Evolutionary conservation across 352 stramenopile species (phyloP).

Genomic region (Phytopythium aichiense): DNA sequence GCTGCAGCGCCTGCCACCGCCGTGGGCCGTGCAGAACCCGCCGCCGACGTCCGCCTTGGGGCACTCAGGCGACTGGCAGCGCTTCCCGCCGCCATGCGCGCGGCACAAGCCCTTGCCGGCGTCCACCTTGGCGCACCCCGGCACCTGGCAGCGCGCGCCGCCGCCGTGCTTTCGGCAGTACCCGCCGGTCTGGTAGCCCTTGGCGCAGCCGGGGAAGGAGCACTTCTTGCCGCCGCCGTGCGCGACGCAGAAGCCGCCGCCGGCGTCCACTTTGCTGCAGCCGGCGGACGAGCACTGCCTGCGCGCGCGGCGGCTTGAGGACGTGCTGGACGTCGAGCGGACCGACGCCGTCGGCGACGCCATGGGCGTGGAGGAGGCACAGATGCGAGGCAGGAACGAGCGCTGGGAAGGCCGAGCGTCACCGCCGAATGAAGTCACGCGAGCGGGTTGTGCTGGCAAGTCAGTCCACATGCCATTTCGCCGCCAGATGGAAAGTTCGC

Average conservation of each 20-base stretch:
- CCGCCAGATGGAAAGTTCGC: no score
- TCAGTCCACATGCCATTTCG: no score
- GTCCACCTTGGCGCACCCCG: constrained; percentile 74
- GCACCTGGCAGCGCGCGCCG: constrained; percentile 69
- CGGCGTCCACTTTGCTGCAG: constrained; percentile 75
- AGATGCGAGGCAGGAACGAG: no score
- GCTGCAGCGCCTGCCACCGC: constrained; percentile 66
- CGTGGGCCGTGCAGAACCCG: constrained; percentile 77
- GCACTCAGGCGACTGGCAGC: constrained; percentile 51
- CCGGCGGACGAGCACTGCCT: constrained; percentile 43
- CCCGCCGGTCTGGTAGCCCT: constrained; percentile 76
- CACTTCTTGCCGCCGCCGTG: constrained; percentile 85
- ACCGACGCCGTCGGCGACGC: constrained; percentile 3
- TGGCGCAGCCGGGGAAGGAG: constrained; percentile 57
- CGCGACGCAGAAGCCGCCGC: constrained; percentile 75
- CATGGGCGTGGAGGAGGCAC: not conserved
- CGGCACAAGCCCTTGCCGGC: constrained; percentile 70
- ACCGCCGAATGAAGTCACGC: no score
- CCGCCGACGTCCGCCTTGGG: constrained; percentile 78
- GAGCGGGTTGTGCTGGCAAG: not conserved
- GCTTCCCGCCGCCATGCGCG: constrained; percentile 67
- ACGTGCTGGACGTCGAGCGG: constrained; percentile 4
- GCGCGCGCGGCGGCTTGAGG: constrained; percentile 27
- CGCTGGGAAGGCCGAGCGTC: no score
- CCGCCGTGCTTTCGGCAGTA: constrained; percentile 75